Conservation (phyloP, 1,284 basidiomycete species). For the Rhodotorula glutinis region DNA sequence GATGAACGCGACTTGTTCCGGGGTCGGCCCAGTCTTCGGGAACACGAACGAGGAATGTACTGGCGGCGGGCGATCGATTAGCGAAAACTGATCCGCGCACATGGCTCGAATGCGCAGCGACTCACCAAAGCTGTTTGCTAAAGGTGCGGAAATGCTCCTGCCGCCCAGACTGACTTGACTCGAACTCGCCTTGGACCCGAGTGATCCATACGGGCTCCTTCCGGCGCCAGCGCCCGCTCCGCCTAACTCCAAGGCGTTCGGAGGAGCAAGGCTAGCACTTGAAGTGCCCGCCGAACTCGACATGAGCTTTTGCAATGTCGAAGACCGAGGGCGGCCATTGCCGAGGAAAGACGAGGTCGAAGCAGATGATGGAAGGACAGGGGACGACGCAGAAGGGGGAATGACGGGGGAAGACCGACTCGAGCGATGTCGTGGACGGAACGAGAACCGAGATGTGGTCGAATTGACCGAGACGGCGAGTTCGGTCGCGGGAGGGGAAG, state of each 20-base stretch:
- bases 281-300: constrained; percentile 7
- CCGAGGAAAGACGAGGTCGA: not conserved
- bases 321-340: constrained; percentile 10
- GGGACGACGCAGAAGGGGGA: not conserved
- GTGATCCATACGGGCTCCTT: constrained; percentile 22
- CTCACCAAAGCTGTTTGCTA: constrained; percentile 33
- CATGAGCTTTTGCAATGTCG: constrained; percentile 22
- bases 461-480: not conserved
- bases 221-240: constrained; percentile 6
- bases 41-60: constrained; percentile 37
- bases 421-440: constrained; percentile 14
- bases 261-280: not conserved
- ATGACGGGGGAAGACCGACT: constrained; percentile 10
- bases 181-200: constrained; percentile 7
- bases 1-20: constrained; percentile 35
- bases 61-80: not conserved
- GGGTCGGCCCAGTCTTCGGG: constrained; percentile 23
- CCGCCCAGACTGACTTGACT: constrained; percentile 20
- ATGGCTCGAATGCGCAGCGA: not conserved
- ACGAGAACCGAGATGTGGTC: not conserved
- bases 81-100: not conserved
- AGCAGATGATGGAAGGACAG: constrained; percentile 3
- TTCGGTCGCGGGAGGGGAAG: not conserved
- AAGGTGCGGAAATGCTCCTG: constrained; percentile 26
- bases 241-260: not conserved